phyloP scores from a whole-genome alignment of 2,329 filamentous ascomycete species.

The Myriangium duriaei region DNA sequence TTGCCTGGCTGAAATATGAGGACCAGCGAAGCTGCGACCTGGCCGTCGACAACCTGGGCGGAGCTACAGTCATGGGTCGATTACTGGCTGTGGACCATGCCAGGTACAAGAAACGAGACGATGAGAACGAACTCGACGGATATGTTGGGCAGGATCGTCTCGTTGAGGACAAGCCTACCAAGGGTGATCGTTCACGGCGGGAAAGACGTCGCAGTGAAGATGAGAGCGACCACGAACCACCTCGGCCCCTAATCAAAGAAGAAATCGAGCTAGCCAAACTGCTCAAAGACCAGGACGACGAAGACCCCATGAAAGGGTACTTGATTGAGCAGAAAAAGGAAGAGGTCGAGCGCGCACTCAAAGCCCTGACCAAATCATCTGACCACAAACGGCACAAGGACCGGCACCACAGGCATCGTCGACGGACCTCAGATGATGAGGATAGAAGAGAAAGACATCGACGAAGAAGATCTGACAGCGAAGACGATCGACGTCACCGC shows the following conservation, averaged over 20 bases:
- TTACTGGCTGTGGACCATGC: conserved; percentile 84
- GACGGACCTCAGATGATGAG: conserved; percentile 10
- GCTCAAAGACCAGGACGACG: conserved; percentile 65
- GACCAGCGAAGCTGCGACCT: conserved; percentile 93
- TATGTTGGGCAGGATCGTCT: conserved; percentile 41
- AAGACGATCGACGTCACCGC: conserved; percentile 7
- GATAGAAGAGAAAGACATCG: conserved; percentile 11
- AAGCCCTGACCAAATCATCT: conserved; percentile 39
- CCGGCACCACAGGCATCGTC: conserved; percentile 10
- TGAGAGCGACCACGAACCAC: conserved; percentile 27
- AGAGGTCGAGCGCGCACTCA: conserved; percentile 62
- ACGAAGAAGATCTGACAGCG: conserved; percentile 10
- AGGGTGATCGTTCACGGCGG: conserved; percentile 34
- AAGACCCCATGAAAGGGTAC: conserved; percentile 94
- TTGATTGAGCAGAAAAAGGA: conserved; percentile 84
- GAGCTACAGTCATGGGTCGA: conserved; percentile 68
- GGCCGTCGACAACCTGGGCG: conserved; percentile 89
- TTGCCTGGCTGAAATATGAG: conserved; percentile 95
- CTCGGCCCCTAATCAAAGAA: conserved; percentile 59
- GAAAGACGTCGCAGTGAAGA: conserved; percentile 33
- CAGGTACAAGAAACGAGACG: conserved; percentile 73
- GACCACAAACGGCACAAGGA: conserved; percentile 25
- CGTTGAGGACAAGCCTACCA: conserved; percentile 18
- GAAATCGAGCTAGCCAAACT: conserved; percentile 67
- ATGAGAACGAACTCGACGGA: conserved; percentile 44